Evolutionary conservation across 176 grass and related monocot genomes (phyloP).

Genomic region (Olyra latifolia): DNA sequence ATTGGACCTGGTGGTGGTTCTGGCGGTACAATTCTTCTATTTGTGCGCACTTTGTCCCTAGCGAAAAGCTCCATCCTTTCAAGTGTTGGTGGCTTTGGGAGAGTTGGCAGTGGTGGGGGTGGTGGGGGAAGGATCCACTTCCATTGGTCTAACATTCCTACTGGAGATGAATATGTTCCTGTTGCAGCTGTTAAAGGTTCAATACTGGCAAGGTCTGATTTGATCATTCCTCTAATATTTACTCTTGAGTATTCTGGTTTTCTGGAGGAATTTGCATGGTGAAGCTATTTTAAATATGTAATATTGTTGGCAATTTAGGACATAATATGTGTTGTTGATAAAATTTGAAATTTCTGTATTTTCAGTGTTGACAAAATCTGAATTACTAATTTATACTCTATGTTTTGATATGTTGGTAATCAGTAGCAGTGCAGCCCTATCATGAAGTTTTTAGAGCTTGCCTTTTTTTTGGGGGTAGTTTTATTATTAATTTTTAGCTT

Average conservation of each 20-base stretch:
- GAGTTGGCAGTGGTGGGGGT: conserved; percentile 69
- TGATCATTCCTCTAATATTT: conserved; percentile 31
- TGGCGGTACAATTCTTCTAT: conserved; percentile 94
- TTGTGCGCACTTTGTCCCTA: conserved; percentile 71
- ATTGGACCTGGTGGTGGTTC: conserved; percentile 89
- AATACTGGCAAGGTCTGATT: conserved; percentile 72
- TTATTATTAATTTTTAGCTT: neutral
- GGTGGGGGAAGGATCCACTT: conserved; percentile 98
- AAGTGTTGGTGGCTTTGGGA: conserved; percentile 74
- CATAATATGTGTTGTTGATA: conserved; percentile 16
- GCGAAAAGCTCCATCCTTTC: conserved; percentile 71
- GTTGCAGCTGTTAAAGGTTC: conserved; percentile 81
- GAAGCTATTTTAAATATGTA: neutral
- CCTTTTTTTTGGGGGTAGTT: neutral
- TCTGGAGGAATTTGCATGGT: conserved; percentile 7
- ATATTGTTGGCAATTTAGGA: conserved; percentile 27
- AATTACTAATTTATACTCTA: neutral
- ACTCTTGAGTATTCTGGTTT: conserved; percentile 28
- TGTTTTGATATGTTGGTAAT: neutral
- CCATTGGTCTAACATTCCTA: conserved; percentile 92
- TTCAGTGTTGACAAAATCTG: conserved; percentile 8
- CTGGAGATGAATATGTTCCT: conserved; percentile 92
- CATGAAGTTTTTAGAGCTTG: neutral
- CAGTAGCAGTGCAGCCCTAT: neutral
- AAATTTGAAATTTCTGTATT: conserved; percentile 16